Evolutionary conservation across 352 stramenopile species (phyloP).

Genomic region (Phytophthora pini): DNA sequence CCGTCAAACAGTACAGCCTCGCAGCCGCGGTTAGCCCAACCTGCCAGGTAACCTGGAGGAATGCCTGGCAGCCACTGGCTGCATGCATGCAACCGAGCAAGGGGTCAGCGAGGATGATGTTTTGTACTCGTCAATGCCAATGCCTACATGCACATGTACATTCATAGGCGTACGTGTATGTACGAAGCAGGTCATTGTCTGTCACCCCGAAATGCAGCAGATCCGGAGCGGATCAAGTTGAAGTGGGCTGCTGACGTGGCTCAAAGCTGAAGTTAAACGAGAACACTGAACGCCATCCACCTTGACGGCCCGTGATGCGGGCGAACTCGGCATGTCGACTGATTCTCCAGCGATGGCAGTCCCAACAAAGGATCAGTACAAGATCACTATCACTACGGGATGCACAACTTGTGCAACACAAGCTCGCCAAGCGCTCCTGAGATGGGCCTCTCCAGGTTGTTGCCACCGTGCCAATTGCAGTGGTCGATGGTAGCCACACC

Average conservation of each 20-base stretch:
- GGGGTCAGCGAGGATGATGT: no score
- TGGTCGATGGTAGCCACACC: not conserved
- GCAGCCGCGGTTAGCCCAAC: not conserved
- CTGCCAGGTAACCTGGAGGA: not conserved
- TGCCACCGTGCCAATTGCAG: not conserved
- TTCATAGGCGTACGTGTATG: no score
- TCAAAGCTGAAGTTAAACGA: conserved; percentile 23
- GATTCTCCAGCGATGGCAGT: not conserved
- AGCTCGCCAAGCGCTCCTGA: not conserved
- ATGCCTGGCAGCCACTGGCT: no score
- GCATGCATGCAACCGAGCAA: no score
- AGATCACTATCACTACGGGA: not conserved
- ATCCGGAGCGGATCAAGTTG: conserved; percentile 7
- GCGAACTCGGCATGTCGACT: not conserved
- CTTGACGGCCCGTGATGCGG: not conserved
- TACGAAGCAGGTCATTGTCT: not conserved
- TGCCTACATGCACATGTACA: no score
- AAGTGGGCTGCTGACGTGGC: conserved; percentile 6
- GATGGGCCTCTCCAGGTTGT: not conserved
- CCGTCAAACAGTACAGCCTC: conserved; percentile 26
- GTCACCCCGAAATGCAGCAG: conserved; percentile 12
- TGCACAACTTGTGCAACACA: not conserved
- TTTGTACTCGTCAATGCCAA: no score
- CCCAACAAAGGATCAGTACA: not conserved
- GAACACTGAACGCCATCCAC: conserved; percentile 21